Conservation (phyloP, 1,139 yeast species). For the Debaryomyces fabryi region DNA sequence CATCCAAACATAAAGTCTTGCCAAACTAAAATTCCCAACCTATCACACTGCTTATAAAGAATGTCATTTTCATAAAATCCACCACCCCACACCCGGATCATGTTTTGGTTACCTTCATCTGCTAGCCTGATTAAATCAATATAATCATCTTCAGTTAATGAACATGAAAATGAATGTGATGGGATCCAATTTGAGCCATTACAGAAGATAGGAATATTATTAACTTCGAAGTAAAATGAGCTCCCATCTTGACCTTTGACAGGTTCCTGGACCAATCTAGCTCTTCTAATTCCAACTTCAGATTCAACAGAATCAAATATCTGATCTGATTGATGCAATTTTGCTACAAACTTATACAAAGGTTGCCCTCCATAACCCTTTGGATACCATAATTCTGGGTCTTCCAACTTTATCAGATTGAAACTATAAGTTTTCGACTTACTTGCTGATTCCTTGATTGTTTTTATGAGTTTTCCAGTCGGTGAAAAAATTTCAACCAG, state of each 20-base stretch:
- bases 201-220: conserved; percentile 37
- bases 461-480: not conserved
- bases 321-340: conserved; percentile 7
- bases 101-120: conserved; percentile 42
- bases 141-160: conserved; percentile 34
- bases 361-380: conserved; percentile 38
- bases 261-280: conserved; percentile 40
- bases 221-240: conserved; percentile 44
- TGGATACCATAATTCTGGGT: conserved; percentile 47
- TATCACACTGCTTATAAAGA: conserved; percentile 47
- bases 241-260: conserved; percentile 34
- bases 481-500: conserved; percentile 2
- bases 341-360: conserved; percentile 29
- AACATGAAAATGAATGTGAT: conserved; percentile 40
- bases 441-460: not conserved
- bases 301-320: conserved; percentile 11
- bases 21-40: conserved; percentile 48
- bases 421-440: conserved; percentile 1
- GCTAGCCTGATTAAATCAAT: conserved; percentile 34
- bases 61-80: conserved; percentile 46
- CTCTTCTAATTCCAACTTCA: conserved; percentile 39
- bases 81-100: conserved; percentile 55
- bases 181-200: conserved; percentile 55
- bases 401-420: conserved; percentile 10
- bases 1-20: conserved; percentile 59